A percentile compares a stretch with the other conserved stretches of the same genome.
These are phyloP conservation scores for Spathaspora hagerdaliae DNA, from an alignment of 805 yeast genomes.

Conservation along the genomic window DNA sequence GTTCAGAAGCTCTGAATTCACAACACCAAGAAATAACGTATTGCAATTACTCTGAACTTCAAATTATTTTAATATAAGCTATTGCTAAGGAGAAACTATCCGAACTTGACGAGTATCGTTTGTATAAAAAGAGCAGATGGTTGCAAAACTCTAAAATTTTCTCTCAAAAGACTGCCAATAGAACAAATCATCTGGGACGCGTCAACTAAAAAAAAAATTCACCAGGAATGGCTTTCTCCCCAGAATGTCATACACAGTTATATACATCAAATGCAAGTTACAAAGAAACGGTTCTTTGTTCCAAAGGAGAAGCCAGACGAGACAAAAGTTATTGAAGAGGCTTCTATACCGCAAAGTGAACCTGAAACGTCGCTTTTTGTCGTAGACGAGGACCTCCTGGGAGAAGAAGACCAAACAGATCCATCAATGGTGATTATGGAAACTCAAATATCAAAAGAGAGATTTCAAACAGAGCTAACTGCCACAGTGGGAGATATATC, in stretches of 20 bases:
- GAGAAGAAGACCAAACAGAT: neutral
- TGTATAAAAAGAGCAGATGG: no score
- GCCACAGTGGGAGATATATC: conserved; percentile 11
- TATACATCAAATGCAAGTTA: neutral
- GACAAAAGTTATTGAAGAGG: no score
- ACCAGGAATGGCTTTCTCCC: neutral
- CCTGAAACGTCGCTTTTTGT: conserved; percentile 5
- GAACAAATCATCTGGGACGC: no score
- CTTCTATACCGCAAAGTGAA: neutral
- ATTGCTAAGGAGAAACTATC: no score
- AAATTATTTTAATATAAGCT: no score
- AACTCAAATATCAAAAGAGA: neutral
- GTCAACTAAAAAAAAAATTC: neutral
- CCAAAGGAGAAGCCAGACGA: neutral
- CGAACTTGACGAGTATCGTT: no score
- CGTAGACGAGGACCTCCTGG: conserved; percentile 4
- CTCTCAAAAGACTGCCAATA: no score
- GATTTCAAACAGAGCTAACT: conserved; percentile 4
- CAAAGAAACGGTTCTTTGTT: conserved; percentile 3
- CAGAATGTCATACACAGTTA: neutral
- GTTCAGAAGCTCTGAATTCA: no score
- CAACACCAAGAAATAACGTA: no score
- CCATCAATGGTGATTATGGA: neutral
- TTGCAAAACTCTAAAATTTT: no score
- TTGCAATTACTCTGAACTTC: no score